These are phyloP conservation scores for Rhodofomes roseus DNA, from an alignment of 1,284 basidiomycete species.

Conservation along the genomic window DNA sequence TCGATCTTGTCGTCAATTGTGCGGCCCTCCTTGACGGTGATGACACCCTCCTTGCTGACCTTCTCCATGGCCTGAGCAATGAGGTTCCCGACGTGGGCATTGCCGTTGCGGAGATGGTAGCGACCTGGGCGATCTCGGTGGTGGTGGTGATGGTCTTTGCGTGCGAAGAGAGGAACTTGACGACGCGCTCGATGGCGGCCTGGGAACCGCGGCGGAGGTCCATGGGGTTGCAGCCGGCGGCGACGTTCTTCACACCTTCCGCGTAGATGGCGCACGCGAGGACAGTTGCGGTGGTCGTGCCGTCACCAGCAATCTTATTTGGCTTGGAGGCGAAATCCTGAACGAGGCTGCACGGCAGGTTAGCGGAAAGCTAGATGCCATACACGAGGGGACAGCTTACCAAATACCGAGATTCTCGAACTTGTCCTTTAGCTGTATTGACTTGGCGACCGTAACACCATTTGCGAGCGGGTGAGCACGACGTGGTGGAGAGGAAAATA, in stretches of 20 bases:
- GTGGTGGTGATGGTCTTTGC: no score
- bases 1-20: constrained; percentile 99
- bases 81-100: no score
- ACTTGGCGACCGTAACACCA: constrained; percentile 97
- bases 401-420: constrained; percentile 99
- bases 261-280: constrained; percentile 91
- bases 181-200: no score
- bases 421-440: no score
- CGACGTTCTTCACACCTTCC: no score
- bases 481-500: constrained; percentile 1
- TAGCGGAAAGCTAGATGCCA: constrained; percentile 1
- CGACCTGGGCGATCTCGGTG: no score
- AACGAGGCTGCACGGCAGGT: constrained; percentile 58
- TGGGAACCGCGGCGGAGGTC: no score
- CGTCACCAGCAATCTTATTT: constrained; percentile 97
- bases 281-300: constrained; percentile 97
- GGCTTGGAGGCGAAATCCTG: constrained; percentile 97
- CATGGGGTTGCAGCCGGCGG: no score
- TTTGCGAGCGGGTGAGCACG: constrained; percentile 42
- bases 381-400: constrained; percentile 54
- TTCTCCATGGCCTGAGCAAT: no score
- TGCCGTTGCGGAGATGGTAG: no score
- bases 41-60: constrained; percentile 99
- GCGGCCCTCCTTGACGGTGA: constrained; percentile 98
- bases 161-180: no score